These are phyloP conservation scores for Mycosphaerella sp. DNA, from an alignment of 2,329 filamentous ascomycete species.

Conservation along the genomic window DNA sequence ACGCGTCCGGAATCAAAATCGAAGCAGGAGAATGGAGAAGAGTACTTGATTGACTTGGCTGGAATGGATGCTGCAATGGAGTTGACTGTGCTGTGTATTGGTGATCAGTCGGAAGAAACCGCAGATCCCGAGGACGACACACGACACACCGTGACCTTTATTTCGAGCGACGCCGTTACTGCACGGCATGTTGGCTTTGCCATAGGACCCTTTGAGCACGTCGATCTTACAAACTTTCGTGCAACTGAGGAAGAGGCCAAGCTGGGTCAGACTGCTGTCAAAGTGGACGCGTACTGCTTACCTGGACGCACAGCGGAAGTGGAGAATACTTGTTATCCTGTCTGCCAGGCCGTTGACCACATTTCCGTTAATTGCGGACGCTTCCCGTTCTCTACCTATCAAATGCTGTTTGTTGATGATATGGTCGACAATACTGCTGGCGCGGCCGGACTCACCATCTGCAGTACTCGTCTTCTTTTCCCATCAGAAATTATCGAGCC, in stretches of 20 bases:
- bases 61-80: constrained; percentile 85
- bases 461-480: constrained; percentile 79
- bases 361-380: constrained; percentile 82
- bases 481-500: constrained; percentile 79
- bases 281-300: constrained; percentile 85
- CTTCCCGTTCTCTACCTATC: constrained; percentile 89
- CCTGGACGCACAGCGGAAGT: constrained; percentile 77
- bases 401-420: constrained; percentile 91
- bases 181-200: constrained; percentile 90
- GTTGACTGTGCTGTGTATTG: constrained; percentile 85
- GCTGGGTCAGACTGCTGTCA: constrained; percentile 78
- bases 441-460: constrained; percentile 77
- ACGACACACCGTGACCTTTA: constrained; percentile 84
- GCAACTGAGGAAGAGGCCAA: constrained; percentile 89
- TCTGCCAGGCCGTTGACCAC: constrained; percentile 83
- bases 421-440: constrained; percentile 67
- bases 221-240: constrained; percentile 76
- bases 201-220: constrained; percentile 88
- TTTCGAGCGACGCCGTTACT: constrained; percentile 65
- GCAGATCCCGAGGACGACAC: constrained; percentile 68
- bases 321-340: constrained; percentile 75
- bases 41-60: constrained; percentile 42
- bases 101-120: constrained; percentile 75
- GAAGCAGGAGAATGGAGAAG: constrained; percentile 30
- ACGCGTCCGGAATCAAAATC: constrained; percentile 12